Percentiles rank a stretch among this genome's conserved stretches.
Conservation (phyloP, 306 rosid species). For the Dalbergia cultrata region DNA sequence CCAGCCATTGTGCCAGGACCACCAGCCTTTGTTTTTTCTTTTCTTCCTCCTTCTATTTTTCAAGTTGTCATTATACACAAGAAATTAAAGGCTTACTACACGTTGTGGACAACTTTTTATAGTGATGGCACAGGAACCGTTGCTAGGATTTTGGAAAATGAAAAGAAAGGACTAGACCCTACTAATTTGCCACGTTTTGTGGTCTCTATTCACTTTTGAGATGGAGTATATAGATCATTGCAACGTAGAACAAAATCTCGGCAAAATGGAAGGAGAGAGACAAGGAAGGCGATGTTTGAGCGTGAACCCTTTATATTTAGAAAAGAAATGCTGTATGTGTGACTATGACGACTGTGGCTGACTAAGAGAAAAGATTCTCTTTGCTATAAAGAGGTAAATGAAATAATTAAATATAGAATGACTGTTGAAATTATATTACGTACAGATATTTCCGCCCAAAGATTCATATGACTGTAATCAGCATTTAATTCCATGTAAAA, state of each 20-base stretch:
- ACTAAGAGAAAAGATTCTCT: background rate
- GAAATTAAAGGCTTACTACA: background rate
- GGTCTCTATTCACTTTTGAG: background rate
- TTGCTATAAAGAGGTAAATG: background rate
- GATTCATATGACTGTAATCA: no score
- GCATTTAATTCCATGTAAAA: no score
- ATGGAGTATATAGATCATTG: background rate
- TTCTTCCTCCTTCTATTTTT: background rate
- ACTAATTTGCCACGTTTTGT: background rate
- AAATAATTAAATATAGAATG: no score
- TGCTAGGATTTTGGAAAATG: background rate
- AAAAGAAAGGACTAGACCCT: background rate
- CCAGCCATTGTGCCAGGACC: constrained; percentile 30
- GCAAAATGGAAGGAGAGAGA: background rate
- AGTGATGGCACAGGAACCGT: background rate
- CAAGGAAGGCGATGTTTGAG: background rate
- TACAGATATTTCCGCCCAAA: no score
- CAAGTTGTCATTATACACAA: background rate
- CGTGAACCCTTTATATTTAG: background rate
- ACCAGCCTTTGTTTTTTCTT: background rate
- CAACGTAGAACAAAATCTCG: background rate
- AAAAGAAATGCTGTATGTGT: background rate
- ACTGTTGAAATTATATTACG: no score
- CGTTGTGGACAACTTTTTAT: background rate
- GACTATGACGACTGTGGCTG: background rate